Conservation (phyloP, 208 protist species). For the Spongospora subterranea region DNA sequence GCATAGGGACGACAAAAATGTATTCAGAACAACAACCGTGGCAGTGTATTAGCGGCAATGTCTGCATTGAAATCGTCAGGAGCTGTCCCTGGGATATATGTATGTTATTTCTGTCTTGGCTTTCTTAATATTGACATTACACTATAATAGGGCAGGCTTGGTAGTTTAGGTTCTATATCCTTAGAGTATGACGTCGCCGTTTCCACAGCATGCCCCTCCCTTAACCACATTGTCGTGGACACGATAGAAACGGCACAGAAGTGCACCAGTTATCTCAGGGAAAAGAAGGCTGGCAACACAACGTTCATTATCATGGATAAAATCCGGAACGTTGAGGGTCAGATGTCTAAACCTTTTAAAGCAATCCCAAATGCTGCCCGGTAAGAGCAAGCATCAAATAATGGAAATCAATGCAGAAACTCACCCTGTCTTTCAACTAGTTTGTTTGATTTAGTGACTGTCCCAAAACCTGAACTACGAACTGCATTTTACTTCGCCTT, state of each 20-base stretch:
- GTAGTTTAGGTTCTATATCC: conserved; percentile 95
- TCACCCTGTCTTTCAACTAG: too few species aligned
- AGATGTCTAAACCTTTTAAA: conserved; percentile 75
- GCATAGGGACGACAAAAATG: neutral
- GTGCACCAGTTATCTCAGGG: conserved; percentile 85
- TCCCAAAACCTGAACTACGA: conserved; percentile 83
- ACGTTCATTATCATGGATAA: conserved; percentile 96
- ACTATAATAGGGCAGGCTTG: conserved; percentile 88
- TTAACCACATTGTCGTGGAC: conserved; percentile 97
- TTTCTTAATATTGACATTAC: neutral
- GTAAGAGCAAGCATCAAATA: neutral
- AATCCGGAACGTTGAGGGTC: conserved; percentile 36
- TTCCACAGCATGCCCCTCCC: conserved; percentile 88
- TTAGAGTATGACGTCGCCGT: conserved; percentile 95
- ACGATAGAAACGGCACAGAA: conserved; percentile 84
- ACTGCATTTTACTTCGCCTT: conserved; percentile 95
- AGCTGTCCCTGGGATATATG: conserved; percentile 62
- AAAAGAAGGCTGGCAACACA: conserved; percentile 89
- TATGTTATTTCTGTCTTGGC: conserved; percentile 28
- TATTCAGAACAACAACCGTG: conserved; percentile 49
- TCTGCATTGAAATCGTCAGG: conserved; percentile 66
- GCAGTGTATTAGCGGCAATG: conserved; percentile 61
- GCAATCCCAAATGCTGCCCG: conserved; percentile 67
- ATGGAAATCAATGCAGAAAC: neutral
- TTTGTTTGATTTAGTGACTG: conserved; percentile 67